A percentile compares a stretch with the other conserved stretches of the same genome.
phyloP scores from a whole-genome alignment of 148 eudicot species.

The Rhododendron henanense region DNA sequence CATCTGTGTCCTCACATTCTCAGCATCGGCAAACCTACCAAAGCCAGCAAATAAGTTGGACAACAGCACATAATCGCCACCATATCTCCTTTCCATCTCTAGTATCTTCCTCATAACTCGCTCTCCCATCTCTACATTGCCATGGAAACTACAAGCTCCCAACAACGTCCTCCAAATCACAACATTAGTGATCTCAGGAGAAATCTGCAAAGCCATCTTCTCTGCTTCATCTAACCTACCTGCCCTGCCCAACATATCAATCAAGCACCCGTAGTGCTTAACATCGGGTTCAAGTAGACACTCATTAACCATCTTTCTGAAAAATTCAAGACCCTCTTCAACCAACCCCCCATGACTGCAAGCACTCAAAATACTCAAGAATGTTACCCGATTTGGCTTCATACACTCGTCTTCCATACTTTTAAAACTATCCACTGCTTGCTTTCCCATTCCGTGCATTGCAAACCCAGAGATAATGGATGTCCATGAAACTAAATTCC shows the following conservation, averaged over 20 bases:
- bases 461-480: constrained; percentile 60
- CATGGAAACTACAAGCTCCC: constrained; percentile 54
- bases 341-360: constrained; percentile 65
- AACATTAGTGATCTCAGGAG: constrained; percentile 30
- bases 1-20: constrained; percentile 41
- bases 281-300: constrained; percentile 30
- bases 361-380: constrained; percentile 53
- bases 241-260: constrained; percentile 67
- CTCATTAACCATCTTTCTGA: constrained; percentile 40
- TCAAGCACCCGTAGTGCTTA: constrained; percentile 56
- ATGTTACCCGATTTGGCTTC: constrained; percentile 53
- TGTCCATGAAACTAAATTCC: constrained; percentile 62
- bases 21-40: constrained; percentile 52
- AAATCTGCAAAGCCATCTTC: constrained; percentile 38
- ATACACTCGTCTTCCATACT: constrained; percentile 38
- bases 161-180: constrained; percentile 72
- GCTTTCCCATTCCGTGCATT: constrained; percentile 59
- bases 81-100: not conserved
- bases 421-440: constrained; percentile 39
- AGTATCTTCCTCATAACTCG: no score
- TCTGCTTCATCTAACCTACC: constrained; percentile 66
- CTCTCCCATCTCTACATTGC: no score
- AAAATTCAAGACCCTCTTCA: constrained; percentile 53
- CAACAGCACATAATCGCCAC: constrained; percentile 68
- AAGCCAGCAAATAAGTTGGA: constrained; percentile 51